Conservation (phyloP, 225 moss, liverwort and hornwort genomes). For the Climacium dendroides region DNA sequence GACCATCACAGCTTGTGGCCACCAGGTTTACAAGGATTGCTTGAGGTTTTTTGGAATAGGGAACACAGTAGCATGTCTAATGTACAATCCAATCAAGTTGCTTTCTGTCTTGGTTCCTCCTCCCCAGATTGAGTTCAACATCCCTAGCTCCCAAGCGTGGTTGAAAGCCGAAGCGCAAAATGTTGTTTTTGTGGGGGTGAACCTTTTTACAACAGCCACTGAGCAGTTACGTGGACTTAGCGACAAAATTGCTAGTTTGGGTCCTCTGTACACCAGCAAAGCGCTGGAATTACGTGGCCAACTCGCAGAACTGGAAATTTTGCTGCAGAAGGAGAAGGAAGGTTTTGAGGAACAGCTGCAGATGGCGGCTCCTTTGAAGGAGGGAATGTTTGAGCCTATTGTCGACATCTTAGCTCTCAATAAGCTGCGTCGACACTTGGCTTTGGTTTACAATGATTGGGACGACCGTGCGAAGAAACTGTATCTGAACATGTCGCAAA, state of each 20-base stretch:
- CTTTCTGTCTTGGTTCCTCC: conserved; percentile 71
- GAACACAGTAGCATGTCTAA: conserved; percentile 64
- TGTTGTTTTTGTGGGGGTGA: conserved; percentile 32
- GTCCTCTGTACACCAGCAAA: conserved; percentile 18
- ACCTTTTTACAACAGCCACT: conserved; percentile 36
- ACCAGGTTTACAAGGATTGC: conserved; percentile 64
- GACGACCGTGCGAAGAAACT: conserved; percentile 31
- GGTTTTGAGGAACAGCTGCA: conserved; percentile 52
- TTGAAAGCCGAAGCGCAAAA: conserved; percentile 48
- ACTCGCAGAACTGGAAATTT: conserved; percentile 32
- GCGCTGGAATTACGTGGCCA: conserved; percentile 36
- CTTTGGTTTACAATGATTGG: conserved; percentile 41
- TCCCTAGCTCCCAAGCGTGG: conserved; percentile 54
- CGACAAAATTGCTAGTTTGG: conserved; percentile 23
- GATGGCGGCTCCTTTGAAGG: conserved; percentile 27
- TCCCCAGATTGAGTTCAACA: conserved; percentile 64
- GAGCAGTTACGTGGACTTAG: conserved; percentile 40
- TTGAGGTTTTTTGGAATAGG: conserved; percentile 94
- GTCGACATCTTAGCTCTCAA: conserved; percentile 79
- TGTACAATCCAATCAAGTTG: conserved; percentile 71
- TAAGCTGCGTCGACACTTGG: conserved; percentile 48
- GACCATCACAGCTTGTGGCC: conserved; percentile 71
- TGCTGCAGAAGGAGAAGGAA: conserved; percentile 43
- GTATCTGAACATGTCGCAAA: neutral
- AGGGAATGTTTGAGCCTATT: conserved; percentile 15